phyloP scores from a whole-genome alignment of 2,329 filamentous ascomycete species.

The Chrysoporthe puriensis region DNA sequence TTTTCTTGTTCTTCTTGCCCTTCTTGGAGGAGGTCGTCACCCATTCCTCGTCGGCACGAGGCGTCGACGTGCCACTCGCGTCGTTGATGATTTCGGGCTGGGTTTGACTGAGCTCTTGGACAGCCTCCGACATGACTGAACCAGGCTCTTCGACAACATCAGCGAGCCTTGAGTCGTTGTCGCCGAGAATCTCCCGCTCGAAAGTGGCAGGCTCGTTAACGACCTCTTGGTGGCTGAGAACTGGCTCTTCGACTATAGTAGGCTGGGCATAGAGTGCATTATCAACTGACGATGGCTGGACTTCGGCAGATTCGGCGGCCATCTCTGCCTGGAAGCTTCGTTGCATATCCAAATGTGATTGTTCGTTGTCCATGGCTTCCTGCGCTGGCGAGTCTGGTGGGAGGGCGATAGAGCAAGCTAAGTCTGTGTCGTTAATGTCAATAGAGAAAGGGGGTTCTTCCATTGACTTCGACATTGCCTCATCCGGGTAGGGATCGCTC shows the following conservation, averaged over 20 bases:
- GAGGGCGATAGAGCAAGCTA: not conserved
- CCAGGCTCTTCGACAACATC: not conserved
- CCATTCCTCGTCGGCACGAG: conserved; percentile 30
- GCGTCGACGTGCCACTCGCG: not conserved
- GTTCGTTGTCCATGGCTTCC: not conserved
- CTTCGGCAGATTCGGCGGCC: not conserved
- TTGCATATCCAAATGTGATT: too few species aligned
- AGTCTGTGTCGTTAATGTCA: not conserved
- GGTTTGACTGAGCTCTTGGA: not conserved
- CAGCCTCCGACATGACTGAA: not conserved
- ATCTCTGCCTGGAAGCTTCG: not conserved
- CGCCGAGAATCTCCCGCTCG: not conserved
- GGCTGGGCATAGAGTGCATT: not conserved
- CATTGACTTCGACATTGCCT: not conserved
- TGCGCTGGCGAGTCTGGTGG: not conserved
- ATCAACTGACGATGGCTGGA: not conserved
- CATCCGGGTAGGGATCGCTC: not conserved
- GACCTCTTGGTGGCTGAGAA: not conserved
- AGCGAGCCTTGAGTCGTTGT: not conserved
- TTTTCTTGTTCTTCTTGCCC: conserved; percentile 39
- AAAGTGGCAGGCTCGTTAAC: not conserved
- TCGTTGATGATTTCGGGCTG: not conserved
- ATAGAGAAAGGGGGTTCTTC: not conserved
- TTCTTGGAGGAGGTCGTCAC: conserved; percentile 34
- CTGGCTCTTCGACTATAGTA: not conserved